Base-by-base conservation (phyloP, 768 basidiomycete species). In the Russula foetens region DNA sequence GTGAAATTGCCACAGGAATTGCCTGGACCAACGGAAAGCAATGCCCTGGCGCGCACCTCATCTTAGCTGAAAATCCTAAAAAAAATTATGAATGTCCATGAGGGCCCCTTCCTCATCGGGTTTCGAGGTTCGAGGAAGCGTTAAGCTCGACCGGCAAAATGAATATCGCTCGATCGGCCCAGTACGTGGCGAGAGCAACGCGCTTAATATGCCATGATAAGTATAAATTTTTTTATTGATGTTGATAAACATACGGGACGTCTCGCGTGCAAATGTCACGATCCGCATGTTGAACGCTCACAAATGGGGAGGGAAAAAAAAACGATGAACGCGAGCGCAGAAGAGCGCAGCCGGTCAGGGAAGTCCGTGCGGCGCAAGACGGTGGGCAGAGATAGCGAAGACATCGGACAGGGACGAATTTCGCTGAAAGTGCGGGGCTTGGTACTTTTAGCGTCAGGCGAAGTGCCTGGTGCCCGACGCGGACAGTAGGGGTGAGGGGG, bases 1-100 rank as follows among this genome's bases (percentile, higher is more conserved):
- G 15, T 33, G n/a, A 26, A n/a, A 39, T 56, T 38, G 46, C 47
- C 56, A 56, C 56, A 56, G 19, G 45, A 56, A 56, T 38, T n/a
- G 23, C 1, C 39, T 35, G 50, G 23, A 23, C n/a, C 8, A 50
- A 5, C 5, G 11, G 4, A 14, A 15, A 8, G n/a, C 23, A 14
- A 24, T 38, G 15, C 23, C 21, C 38, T 50, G 49, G 15, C 31
- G 14, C 9, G 21, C n/a, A 15, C 31, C 9, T 35, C 35, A 35
- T 11, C 35, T 35, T 35, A 35, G 35, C 9, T 35, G 17, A 35
- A 14, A 46, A 17, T 44, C 4, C 19, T 4, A 46, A 47, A 26
- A 11, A 47, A n/a, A 48, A 28, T 45, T 24, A 26, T 33, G 26
- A 39, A 33, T 26, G 19, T 2, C 21, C 12, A 21, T 41, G 4